Base-by-base conservation (phyloP, 768 basidiomycete species). In the Hortiboletus campestris region DNA sequence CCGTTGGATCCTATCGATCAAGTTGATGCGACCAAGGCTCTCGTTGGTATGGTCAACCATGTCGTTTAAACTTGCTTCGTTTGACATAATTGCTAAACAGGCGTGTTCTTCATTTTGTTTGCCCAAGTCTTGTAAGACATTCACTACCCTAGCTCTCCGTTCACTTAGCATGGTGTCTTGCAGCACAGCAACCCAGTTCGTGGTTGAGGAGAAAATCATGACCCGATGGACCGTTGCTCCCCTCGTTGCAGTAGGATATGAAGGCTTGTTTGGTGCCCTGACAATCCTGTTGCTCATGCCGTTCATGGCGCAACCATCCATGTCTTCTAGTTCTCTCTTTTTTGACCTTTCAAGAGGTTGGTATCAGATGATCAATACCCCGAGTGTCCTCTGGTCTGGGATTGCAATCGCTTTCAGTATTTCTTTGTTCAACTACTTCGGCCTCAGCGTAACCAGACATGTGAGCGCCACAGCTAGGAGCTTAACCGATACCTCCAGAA, bases 141-240 rank as follows among this genome's bases (percentile, higher is more conserved):
- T 32, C 41, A 9, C 7, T 2, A 29, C n/a, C 28, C 45, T 12
- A 11, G 3, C 29, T 42, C 39, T 22, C 49, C 28, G 3, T 47
- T 46, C 44, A 13, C 35, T 55, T 4, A 60, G 1, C 10, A 22
- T 57, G 36, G 38, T 55, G n/a, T 38, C 56, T 58, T 60, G 44
- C 55, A 94, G 91, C 76, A 90, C 91, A 29, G 94, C 94, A 52
- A 84, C 85, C 11, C 94, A 95, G 69, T 95, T 95, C 67, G 95
- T 98, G 43, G 81, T 97, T 16, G 97, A 98, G 79, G 96, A 98
- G 75, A 95, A 91, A 77, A 94, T 98, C 63, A 86, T 98, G 88
- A 77, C 84, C 66, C 83, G 81, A 46, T 95, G 96, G 76, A 78
- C 84, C 34, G 88, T 98, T 39, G 83, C 85, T 44, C 96, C 97